Evolutionary conservation across 2,329 filamentous ascomycete species (phyloP).

Genomic region (Aspergillus hortae): DNA sequence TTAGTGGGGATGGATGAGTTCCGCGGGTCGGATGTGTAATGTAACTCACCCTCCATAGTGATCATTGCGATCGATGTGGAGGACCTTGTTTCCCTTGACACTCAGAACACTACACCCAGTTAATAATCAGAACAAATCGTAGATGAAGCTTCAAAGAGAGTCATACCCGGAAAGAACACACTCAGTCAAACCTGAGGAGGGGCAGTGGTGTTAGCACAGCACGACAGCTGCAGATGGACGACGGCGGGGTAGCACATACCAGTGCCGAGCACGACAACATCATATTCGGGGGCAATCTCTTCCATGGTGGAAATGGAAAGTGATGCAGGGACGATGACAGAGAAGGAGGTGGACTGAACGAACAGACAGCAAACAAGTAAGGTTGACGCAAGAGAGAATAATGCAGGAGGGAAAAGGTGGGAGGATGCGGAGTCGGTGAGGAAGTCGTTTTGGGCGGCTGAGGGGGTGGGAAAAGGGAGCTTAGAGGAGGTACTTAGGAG

Average conservation of each 20-base stretch:
- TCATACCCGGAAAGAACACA: conserved; percentile 95
- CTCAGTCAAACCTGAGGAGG: conserved; percentile 78
- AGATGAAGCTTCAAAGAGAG: conserved; percentile 11
- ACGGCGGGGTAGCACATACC: conserved; percentile 55
- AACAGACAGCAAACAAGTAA: conserved; percentile 7
- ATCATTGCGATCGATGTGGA: conserved; percentile 97
- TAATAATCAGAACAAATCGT: conserved; percentile 16
- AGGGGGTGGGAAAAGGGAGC: conserved; percentile 10
- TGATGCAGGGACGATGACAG: conserved; percentile 10
- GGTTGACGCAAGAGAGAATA: neutral
- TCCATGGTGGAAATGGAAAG: conserved; percentile 65
- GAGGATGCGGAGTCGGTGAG: conserved; percentile 18
- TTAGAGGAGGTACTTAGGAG: conserved; percentile 12
- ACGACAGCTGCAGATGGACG: conserved; percentile 20
- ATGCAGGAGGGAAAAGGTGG: conserved; percentile 4
- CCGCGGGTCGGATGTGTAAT: conserved; percentile 22
- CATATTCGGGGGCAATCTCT: conserved; percentile 97
- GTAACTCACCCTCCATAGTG: conserved; percentile 88
- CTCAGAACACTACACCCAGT: conserved; percentile 69
- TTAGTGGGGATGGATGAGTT: conserved; percentile 22
- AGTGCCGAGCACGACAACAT: conserved; percentile 97
- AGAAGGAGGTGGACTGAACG: conserved; percentile 5
- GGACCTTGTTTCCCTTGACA: conserved; percentile 98
- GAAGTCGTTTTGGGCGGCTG: neutral
- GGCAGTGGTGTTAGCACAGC: conserved; percentile 22